A percentile compares a stretch with the other conserved stretches of the same genome.
Evolutionary conservation across 495 filamentous ascomycete species (phyloP).

Genomic region (Glarea lozoyensis): DNA sequence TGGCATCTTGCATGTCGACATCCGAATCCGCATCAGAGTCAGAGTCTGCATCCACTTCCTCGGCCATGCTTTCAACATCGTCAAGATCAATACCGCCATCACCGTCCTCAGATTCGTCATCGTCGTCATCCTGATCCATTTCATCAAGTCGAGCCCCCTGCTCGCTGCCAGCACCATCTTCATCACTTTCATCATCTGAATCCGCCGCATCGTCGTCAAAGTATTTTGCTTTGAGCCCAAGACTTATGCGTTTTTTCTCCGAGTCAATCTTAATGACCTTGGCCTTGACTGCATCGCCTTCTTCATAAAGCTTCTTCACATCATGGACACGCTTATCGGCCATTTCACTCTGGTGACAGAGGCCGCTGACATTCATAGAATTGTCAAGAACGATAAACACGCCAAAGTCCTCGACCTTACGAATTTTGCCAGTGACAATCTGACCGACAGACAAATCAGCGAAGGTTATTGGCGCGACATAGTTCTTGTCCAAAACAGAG

Average conservation of each 20-base stretch:
- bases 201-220: slow-evolving; percentile 53
- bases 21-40: slow-evolving; percentile 34
- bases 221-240: slow-evolving; percentile 88
- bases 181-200: slow-evolving; percentile 46
- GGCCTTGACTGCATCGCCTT: slow-evolving; percentile 86
- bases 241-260: slow-evolving; percentile 65
- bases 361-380: slow-evolving; percentile 76
- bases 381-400: slow-evolving; percentile 86
- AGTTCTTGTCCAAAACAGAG: slow-evolving; percentile 73
- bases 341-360: slow-evolving; percentile 88
- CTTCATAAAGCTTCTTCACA: slow-evolving; percentile 73
- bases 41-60: slow-evolving; percentile 20
- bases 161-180: slow-evolving; percentile 17
- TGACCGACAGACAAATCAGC: slow-evolving; percentile 69
- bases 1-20: slow-evolving; percentile 40
- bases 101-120: slow-evolving; percentile 42
- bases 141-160: slow-evolving; percentile 22
- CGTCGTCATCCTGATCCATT: slow-evolving; percentile 36
- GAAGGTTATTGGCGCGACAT: slow-evolving; percentile 57
- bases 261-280: slow-evolving; percentile 70
- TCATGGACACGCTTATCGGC: slow-evolving; percentile 71
- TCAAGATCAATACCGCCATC: slow-evolving; percentile 22
- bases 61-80: slow-evolving; percentile 23
- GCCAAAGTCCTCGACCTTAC: slow-evolving; percentile 89
- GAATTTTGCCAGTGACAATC: slow-evolving; percentile 76